phyloP scores from a whole-genome alignment of 2,329 filamentous ascomycete species.

The Teratosphaeria epicoccoides region DNA sequence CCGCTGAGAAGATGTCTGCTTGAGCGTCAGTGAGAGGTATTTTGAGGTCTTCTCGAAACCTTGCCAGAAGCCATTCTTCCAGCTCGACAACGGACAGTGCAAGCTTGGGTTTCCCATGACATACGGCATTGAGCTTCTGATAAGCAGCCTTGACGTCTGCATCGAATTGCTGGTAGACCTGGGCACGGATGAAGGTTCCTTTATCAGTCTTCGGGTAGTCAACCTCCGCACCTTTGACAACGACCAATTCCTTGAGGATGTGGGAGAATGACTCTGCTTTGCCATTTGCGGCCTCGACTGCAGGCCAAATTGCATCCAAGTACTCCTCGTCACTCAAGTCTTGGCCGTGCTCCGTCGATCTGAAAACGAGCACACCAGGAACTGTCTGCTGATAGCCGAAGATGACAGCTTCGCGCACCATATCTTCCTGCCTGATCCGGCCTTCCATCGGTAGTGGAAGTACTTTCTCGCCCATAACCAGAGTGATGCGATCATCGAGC shows the following conservation, averaged over 20 bases:
- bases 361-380: slow-evolving; percentile 21
- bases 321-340: slow-evolving; percentile 12
- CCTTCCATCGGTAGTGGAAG: slow-evolving; percentile 15
- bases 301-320: slow-evolving; percentile 37
- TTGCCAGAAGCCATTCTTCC: slow-evolving; percentile 20
- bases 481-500: slow-evolving; percentile 23
- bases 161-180: slow-evolving; percentile 40
- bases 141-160: slow-evolving; percentile 33
- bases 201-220: slow-evolving; percentile 46
- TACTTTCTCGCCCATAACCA: slow-evolving; percentile 24
- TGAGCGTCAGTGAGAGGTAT: slow-evolving; percentile 12
- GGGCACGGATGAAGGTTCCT: slow-evolving; percentile 45
- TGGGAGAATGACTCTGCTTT: slow-evolving; percentile 42
- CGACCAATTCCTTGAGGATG: slow-evolving; percentile 44
- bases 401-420: slow-evolving; percentile 24
- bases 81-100: slow-evolving; percentile 23
- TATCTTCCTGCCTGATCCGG: slow-evolving; percentile 11
- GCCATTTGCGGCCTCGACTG: slow-evolving; percentile 29
- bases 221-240: slow-evolving; percentile 36
- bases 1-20: slow-evolving; percentile 41
- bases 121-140: slow-evolving; percentile 4
- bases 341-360: slow-evolving; percentile 10
- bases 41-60: slow-evolving; percentile 25
- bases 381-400: slow-evolving; percentile 23
- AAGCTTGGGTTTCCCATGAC: slow-evolving; percentile 10